These are phyloP conservation scores for Marvania coccoides DNA, from an alignment of 139 green algal species.

Conservation along the genomic window DNA sequence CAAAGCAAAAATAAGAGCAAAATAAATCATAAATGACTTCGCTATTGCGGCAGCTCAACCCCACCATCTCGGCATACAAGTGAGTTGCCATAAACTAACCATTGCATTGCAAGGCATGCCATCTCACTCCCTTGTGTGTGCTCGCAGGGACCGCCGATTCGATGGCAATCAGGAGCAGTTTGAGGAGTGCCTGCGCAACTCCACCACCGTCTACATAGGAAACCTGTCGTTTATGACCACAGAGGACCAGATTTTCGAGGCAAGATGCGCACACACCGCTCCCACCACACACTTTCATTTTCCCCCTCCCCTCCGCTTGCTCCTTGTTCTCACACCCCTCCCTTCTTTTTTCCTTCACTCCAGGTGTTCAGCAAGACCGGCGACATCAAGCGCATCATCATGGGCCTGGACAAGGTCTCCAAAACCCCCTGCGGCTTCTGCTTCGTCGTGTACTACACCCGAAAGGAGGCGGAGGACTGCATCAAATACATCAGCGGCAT, in stretches of 20 bases:
- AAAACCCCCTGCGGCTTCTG: slow-evolving; percentile 96
- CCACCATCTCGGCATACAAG: slow-evolving; percentile 12
- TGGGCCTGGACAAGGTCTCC: slow-evolving; percentile 89
- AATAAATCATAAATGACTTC: too few species aligned
- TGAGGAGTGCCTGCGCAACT: slow-evolving; percentile 54
- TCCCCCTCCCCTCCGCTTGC: not conserved
- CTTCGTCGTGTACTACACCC: slow-evolving; percentile 87
- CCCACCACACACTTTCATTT: not conserved
- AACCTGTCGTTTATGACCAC: slow-evolving; percentile 97
- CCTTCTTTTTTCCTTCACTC: not conserved
- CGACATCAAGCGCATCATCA: slow-evolving; percentile 83
- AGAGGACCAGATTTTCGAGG: slow-evolving; percentile 91
- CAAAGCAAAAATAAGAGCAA: too few species aligned
- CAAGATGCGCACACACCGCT: not conserved
- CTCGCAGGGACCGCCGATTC: slow-evolving; percentile 77
- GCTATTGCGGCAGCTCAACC: slow-evolving; percentile 22
- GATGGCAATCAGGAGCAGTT: slow-evolving; percentile 77
- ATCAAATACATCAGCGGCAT: slow-evolving; percentile 90
- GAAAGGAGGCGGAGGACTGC: slow-evolving; percentile 69
- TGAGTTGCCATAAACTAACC: not conserved
- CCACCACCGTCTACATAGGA: slow-evolving; percentile 92
- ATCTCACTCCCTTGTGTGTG: too few species aligned
- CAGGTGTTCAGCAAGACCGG: slow-evolving; percentile 72
- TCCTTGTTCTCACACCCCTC: too few species aligned
- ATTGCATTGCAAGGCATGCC: not conserved